phyloP scores from a whole-genome alignment of 1,284 basidiomycete genomes.

The Paramarasmius palmivorus region DNA sequence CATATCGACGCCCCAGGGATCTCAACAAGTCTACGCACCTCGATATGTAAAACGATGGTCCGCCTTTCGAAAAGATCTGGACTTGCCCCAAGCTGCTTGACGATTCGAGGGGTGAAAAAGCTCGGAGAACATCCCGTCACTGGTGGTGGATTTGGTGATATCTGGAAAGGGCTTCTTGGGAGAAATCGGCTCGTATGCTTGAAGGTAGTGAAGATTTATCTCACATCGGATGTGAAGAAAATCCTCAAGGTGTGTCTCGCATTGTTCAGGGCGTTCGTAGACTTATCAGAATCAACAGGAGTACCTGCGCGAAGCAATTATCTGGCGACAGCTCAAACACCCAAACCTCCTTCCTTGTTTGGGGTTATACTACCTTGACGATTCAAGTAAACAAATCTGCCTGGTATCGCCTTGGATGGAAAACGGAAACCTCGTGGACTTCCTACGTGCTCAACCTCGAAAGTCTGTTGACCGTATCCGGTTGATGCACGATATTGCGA shows the following conservation, averaged over 20 bases:
- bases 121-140: too few relatives aligned
- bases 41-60: too few relatives aligned
- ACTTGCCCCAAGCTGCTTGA: too few relatives aligned
- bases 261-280: background rate
- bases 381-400: conserved; percentile 12
- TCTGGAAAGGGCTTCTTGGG: too few relatives aligned
- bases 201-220: background rate
- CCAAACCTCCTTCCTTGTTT: conserved; percentile 3
- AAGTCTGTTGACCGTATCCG: background rate
- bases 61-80: too few relatives aligned
- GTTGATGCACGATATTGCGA: background rate
- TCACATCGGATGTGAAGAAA: background rate
- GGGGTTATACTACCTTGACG: conserved; percentile 2
- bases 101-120: too few relatives aligned
- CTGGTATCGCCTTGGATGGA: conserved; percentile 8
- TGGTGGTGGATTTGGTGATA: too few relatives aligned
- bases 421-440: conserved; percentile 4
- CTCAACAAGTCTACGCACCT: too few relatives aligned
- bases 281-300: background rate
- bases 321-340: conserved; percentile 7
- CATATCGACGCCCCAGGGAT: too few relatives aligned
- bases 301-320: background rate
- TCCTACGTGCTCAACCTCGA: background rate
- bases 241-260: background rate
- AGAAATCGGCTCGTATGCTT: too few relatives aligned